A percentile compares a stretch with the other conserved stretches of the same genome.
phyloP scores from a whole-genome alignment of 2,329 filamentous ascomycete genomes.

The Fusarium tuaranense region DNA sequence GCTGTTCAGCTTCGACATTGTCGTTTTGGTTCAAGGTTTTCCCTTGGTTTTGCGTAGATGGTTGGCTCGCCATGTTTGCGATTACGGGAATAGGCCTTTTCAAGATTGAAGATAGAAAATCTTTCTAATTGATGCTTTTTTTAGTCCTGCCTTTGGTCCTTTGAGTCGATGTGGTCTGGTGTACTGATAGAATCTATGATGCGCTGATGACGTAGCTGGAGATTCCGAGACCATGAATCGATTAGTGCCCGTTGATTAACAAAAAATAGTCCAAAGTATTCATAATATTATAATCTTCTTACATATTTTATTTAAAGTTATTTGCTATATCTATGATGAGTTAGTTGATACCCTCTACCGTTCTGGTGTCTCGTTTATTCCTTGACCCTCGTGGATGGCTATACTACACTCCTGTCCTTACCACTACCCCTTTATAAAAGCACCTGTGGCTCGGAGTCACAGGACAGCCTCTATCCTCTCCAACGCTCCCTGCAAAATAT shows the following conservation, averaged over 20 bases:
- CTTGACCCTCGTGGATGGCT: neutral
- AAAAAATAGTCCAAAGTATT: too few relatives aligned
- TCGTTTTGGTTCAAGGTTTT: constrained; percentile 19
- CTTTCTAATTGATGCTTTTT: neutral
- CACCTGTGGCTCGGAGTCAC: neutral
- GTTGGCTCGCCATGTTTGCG: constrained; percentile 19
- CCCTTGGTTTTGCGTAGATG: constrained; percentile 8
- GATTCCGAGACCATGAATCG: neutral
- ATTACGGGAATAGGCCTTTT: neutral
- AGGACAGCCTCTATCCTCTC: constrained; percentile 10
- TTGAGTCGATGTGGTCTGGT: neutral
- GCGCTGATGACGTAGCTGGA: neutral
- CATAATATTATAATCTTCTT: too few relatives aligned
- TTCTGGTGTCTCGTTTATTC: too few relatives aligned
- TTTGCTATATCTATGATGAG: too few relatives aligned
- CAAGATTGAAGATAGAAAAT: neutral
- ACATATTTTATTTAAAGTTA: too few relatives aligned
- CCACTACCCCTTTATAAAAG: neutral
- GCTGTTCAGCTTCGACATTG: constrained; percentile 37
- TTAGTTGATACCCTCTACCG: too few relatives aligned
- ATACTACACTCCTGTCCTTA: neutral
- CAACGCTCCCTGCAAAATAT: constrained; percentile 6
- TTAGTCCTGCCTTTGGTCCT: too few relatives aligned
- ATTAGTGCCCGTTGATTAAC: neutral
- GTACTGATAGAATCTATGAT: neutral